Evolutionary conservation across 331 rosid genomes (phyloP), one percentile per base, ranked within the genome.

Genomic region (Dryas integrifolia): DNA sequence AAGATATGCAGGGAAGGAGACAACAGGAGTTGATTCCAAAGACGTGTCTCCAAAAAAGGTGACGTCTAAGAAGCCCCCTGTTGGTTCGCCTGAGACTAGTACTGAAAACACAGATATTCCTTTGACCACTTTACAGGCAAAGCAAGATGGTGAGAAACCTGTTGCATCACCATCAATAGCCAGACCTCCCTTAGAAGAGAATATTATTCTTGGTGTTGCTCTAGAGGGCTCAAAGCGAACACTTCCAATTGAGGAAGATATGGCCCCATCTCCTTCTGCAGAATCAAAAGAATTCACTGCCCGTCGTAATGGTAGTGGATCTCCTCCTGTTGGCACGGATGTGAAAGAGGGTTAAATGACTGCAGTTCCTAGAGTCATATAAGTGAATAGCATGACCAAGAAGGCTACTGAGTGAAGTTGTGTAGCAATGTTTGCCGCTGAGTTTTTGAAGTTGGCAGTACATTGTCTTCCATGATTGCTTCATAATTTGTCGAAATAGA

Each of bases 141-240:
- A 85, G 86, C 89, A 73, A 79, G 94, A 85, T 9, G 89, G 82
- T 38, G 93, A 90, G 67, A 88, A 83, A 77, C 53, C 79, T 80
- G 65, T 80, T 16, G 71, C 59, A 55, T 49, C 89, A 4, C 52
- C 84, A 6, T 63, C 87, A 46, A 63, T 76, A 26, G 60, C 79
- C 5, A 81, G 87, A 63, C 75, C 91, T 38, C 71, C 92, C 55
- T 72, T 95, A 47, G 97, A 91, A 79, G 97, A 95, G 78, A 95
- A 95, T 67, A 89, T 95, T 56, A 87, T 95, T 80, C 97, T 95
- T 10, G 99, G 90, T 50, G 97, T 95, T 79, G 99, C 96, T 30
- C 81, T 95, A 16, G 96, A 95, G 69, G 99, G 97, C 60, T 89
- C 99, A 41, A 95, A 85, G 83, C 87, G 96, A 73, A 95, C 96